These are phyloP conservation scores for Triangularia setosa DNA, from an alignment of 2,329 filamentous ascomycete genomes.

Conservation along the genomic window DNA sequence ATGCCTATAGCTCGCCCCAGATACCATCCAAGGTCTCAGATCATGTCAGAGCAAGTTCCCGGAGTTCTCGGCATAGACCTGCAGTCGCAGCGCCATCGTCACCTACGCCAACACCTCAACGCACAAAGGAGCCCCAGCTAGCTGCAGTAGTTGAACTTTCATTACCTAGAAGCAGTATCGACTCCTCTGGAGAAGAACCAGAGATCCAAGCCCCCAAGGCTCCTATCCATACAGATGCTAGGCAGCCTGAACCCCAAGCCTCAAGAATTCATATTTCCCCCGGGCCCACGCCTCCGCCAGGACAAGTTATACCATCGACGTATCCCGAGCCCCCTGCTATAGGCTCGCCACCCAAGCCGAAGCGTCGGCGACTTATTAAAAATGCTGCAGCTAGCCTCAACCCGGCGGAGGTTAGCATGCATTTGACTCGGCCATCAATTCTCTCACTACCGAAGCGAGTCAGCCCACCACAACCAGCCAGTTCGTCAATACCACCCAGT, in stretches of 20 bases:
- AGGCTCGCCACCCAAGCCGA: neutral
- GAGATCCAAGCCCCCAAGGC: neutral
- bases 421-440: neutral
- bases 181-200: neutral
- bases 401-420: neutral
- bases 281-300: slow-evolving; percentile 28
- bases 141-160: neutral
- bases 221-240: neutral
- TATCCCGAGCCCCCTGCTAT: slow-evolving; percentile 9
- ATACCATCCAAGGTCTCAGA: neutral
- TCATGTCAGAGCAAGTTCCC: neutral
- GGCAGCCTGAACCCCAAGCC: neutral
- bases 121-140: neutral
- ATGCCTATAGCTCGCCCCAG: neutral
- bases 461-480: neutral
- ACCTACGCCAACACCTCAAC: neutral
- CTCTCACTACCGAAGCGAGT: neutral
- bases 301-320: slow-evolving; percentile 27
- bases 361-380: slow-evolving; percentile 21
- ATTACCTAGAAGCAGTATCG: neutral
- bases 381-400: neutral
- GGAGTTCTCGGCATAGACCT: neutral
- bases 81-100: neutral
- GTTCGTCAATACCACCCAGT: neutral
- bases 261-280: slow-evolving; percentile 9